Evolutionary conservation across 768 basidiomycete genomes (phyloP), one percentile per base, ranked within the genome.

Genomic region (Psilocybe subaeruginosa): DNA sequence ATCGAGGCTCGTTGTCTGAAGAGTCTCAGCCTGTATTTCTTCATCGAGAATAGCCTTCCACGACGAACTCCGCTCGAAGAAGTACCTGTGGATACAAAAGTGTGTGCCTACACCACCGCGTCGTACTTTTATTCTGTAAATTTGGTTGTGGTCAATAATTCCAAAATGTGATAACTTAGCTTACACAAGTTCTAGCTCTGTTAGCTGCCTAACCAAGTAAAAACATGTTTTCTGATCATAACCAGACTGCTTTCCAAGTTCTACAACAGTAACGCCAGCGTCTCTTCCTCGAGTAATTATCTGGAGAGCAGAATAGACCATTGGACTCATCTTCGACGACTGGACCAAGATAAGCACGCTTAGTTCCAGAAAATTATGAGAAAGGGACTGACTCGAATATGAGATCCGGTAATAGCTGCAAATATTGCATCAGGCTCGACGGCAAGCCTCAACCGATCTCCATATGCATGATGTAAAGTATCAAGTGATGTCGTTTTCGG

Each of bases 181-280:
- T 56, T 80, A 91, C 91, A 95, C 84, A 43, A 92, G 78, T 68
- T 84, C 86, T 56, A 96, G 78, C 54, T 89, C 86, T 2, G 88
- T 80, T 16, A 96, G 78, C 65, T 92, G 87, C 65, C 87, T 85
- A 59, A 93, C 85, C 60, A 94, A 84, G 74, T 96, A 95, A 71
- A 92, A 93, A 64, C 92, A 92, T 1, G 91, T 91, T 74, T 95
- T 95, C 70, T 92, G 92, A 69, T 95, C 93, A 68, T 96, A 94
- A 52, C 85, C 85, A 8, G 93, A 89, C 68, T 85, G 80, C 66
- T 86, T 85, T 27, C 91, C 91, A 12, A 97, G 80, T 33, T 91
- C 84, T 11, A 94, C 85, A 49, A 91, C 88, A 6, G 91, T 89
- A 14, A 92, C 82, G 9, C 94, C 94, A 17, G 82, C 76, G 60